Conservation (phyloP, 768 basidiomycete species). For the Cyathus striatus region DNA sequence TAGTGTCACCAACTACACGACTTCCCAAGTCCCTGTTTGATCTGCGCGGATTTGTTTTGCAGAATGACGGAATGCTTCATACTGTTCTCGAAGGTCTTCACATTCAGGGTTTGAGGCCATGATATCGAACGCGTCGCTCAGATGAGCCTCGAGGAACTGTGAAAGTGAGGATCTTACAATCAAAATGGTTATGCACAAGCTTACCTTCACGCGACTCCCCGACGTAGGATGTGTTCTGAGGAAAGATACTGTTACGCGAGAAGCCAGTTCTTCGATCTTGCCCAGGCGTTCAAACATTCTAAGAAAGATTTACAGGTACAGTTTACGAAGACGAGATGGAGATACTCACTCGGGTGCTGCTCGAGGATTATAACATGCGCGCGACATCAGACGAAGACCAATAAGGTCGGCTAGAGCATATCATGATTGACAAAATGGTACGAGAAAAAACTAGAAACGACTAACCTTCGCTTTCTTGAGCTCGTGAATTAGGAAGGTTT, state of each 20-base stretch:
- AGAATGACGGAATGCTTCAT: constrained; percentile 24
- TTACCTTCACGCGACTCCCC: constrained; percentile 64
- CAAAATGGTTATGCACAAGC: constrained; percentile 9
- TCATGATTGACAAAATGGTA: neutral
- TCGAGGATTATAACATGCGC: constrained; percentile 82
- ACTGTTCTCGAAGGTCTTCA: constrained; percentile 29
- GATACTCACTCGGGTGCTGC: constrained; percentile 63
- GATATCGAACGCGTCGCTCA: constrained; percentile 55
- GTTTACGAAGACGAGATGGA: neutral
- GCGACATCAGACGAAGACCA: constrained; percentile 73
- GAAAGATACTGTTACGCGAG: constrained; percentile 42
- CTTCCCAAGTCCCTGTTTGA: neutral
- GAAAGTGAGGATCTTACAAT: neutral
- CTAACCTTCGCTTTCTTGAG: constrained; percentile 75
- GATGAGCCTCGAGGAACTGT: constrained; percentile 45
- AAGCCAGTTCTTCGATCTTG: constrained; percentile 41
- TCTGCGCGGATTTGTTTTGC: constrained; percentile 1
- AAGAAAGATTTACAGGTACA: constrained; percentile 1
- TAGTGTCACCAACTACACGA: too few species aligned
- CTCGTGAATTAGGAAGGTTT: constrained; percentile 80
- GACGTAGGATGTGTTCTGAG: constrained; percentile 80
- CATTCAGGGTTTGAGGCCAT: constrained; percentile 56
- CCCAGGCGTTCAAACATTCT: constrained; percentile 74
- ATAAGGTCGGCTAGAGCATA: constrained; percentile 69
- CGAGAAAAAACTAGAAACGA: neutral